Evolutionary conservation across 2,329 filamentous ascomycete genomes (phyloP).

Genomic region (Phyllosticta ampelicida): DNA sequence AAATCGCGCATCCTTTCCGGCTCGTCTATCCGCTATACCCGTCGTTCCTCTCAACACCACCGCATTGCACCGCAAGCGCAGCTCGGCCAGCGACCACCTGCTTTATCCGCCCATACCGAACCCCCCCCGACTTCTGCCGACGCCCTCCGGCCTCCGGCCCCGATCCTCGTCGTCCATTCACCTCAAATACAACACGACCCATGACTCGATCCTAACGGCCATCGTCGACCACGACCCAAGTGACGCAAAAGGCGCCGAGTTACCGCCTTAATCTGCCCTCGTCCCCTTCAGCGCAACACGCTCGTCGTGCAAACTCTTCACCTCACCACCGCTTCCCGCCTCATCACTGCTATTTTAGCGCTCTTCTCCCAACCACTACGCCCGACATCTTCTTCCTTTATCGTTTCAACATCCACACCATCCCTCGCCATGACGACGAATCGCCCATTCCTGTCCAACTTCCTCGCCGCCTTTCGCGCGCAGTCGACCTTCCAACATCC

Average conservation of each 20-base stretch:
- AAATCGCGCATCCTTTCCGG: not conserved
- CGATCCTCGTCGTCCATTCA: not conserved
- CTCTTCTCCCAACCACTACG: not conserved
- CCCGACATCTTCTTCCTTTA: not conserved
- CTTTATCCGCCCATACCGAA: not conserved
- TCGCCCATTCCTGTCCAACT: constrained; percentile 54
- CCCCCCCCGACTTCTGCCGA: constrained; percentile 5
- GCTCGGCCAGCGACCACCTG: not conserved
- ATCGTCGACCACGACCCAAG: not conserved
- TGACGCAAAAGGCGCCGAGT: not conserved
- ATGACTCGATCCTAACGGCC: not conserved
- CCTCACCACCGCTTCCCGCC: not conserved
- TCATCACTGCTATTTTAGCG: not conserved
- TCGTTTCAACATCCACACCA: not conserved
- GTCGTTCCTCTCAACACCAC: not conserved
- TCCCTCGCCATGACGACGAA: constrained; percentile 7
- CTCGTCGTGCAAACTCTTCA: not conserved
- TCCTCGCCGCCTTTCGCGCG: constrained; percentile 56
- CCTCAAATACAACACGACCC: not conserved
- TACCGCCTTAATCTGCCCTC: not conserved
- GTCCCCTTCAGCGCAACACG: not conserved
- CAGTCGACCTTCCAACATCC: constrained; percentile 49
- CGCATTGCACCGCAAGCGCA: not conserved
- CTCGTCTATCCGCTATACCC: not conserved
- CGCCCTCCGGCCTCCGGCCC: not conserved